Conservation (phyloP, 2,329 filamentous ascomycete species). For the Pyrenophora teres region DNA sequence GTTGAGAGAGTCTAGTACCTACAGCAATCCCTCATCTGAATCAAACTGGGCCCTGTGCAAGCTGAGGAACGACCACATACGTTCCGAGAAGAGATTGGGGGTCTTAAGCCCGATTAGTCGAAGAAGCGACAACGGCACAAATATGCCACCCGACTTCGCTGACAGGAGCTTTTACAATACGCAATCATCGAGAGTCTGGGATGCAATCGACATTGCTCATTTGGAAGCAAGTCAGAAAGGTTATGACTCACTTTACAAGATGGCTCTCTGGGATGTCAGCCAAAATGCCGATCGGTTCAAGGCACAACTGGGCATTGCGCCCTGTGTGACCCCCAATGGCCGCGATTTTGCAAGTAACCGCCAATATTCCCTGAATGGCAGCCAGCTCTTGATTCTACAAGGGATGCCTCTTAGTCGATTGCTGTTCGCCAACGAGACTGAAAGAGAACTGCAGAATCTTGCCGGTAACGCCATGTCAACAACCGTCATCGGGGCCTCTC, state of each 20-base stretch:
- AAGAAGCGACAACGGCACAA: slow-evolving; percentile 61
- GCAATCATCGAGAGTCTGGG: slow-evolving; percentile 65
- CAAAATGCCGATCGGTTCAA: slow-evolving; percentile 71
- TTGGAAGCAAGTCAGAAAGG: slow-evolving; percentile 55
- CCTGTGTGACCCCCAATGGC: slow-evolving; percentile 71
- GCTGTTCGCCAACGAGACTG: slow-evolving; percentile 65
- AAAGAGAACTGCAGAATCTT: slow-evolving; percentile 66
- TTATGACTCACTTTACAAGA: slow-evolving; percentile 64
- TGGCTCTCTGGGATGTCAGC: slow-evolving; percentile 64
- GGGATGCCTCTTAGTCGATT: slow-evolving; percentile 69
- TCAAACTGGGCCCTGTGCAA: slow-evolving; percentile 63
- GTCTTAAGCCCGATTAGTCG: slow-evolving; percentile 62
- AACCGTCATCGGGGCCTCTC: slow-evolving; percentile 69
- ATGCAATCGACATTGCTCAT: slow-evolving; percentile 67
- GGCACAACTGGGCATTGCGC: slow-evolving; percentile 61
- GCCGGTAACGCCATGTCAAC: slow-evolving; percentile 82
- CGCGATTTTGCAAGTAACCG: slow-evolving; percentile 65
- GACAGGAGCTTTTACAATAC: slow-evolving; percentile 57
- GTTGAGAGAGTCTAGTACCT: slow-evolving; percentile 57
- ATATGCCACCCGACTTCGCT: slow-evolving; percentile 60
- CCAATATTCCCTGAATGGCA: slow-evolving; percentile 64
- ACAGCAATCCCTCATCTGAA: slow-evolving; percentile 27
- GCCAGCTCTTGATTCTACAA: slow-evolving; percentile 68
- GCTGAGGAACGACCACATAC: slow-evolving; percentile 62
- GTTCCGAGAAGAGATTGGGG: slow-evolving; percentile 58